Evolutionary conservation across 139 green algal genomes (phyloP), one percentile per base, ranked within the genome.

Genomic region (Chlamydomonas urium): DNA sequence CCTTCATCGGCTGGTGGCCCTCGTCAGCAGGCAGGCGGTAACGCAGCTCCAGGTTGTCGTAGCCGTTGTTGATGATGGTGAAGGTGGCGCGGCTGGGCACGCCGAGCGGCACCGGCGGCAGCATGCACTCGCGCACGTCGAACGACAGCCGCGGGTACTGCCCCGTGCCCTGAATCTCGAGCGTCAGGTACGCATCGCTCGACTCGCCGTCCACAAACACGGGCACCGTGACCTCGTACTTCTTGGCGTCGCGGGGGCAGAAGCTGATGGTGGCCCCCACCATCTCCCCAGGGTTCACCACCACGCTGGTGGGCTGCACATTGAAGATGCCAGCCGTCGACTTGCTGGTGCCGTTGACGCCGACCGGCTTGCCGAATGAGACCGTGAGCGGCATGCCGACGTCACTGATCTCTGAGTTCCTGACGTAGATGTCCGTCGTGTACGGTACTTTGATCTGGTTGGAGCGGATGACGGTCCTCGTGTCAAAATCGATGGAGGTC

Each of bases 21-120:
- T 87, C 79, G 70, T 94, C 89, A 32, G 85, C 71, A 0, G 89
- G 84, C 61, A 88, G 79, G 38, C 81, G 71, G 74, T 83, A 90
- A 58, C 84, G 80, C 42, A 96, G 79, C 75, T 94, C 85, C 29
- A 94, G 77, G 77, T 94, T 96, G 81, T 93, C 89, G 75, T 92
- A 96, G 29, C 37, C 81, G 33, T 90, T 79, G 72, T 93, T 94
- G 47, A 91, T 63, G 61, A 96, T 72, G 33, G 75, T 66, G 77
- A 96, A 91, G 24, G 58, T 77, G 14, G 82, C 79, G 10, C 37
- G 8, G 59, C 72, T 77, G 3, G 17, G 36, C 6, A 92, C 59
- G 56, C 82, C 83, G 8, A 92, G 72, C 21, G 89, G 89, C 33
- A 60, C 71, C 8, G 81, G 73, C 4, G 86, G 86, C 66, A 91